These are phyloP conservation scores for Pseudocercospora crystallina DNA, from an alignment of 2,329 filamentous ascomycete genomes.

Conservation along the genomic window DNA sequence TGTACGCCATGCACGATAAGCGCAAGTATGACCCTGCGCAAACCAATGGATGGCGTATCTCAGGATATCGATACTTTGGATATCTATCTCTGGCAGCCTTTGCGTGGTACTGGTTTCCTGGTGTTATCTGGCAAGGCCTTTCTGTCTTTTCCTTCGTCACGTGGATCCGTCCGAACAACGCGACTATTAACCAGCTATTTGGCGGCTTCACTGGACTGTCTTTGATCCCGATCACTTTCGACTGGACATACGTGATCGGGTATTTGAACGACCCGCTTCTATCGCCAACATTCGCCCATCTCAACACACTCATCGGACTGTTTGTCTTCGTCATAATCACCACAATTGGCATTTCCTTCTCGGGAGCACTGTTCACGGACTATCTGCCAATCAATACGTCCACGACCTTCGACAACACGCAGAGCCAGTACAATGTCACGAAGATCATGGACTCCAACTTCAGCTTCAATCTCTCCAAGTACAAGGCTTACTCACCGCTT, in stretches of 20 bases:
- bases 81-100: slow-evolving; percentile 69
- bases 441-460: slow-evolving; percentile 77
- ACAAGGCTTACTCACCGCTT: slow-evolving; percentile 77
- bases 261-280: slow-evolving; percentile 22
- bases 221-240: slow-evolving; percentile 80
- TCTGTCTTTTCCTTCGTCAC: slow-evolving; percentile 88
- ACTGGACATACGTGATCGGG: slow-evolving; percentile 68
- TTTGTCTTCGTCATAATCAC: slow-evolving; percentile 66
- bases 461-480: slow-evolving; percentile 73
- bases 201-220: slow-evolving; percentile 82
- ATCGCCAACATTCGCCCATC: slow-evolving; percentile 79
- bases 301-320: slow-evolving; percentile 47
- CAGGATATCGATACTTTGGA: slow-evolving; percentile 80
- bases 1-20: slow-evolving; percentile 78
- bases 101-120: slow-evolving; percentile 82
- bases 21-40: slow-evolving; percentile 60
- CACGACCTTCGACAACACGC: slow-evolving; percentile 81
- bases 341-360: slow-evolving; percentile 73
- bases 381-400: slow-evolving; percentile 85
- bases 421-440: slow-evolving; percentile 75
- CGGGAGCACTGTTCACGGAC: slow-evolving; percentile 74
- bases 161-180: slow-evolving; percentile 82
- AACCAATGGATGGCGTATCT: slow-evolving; percentile 75
- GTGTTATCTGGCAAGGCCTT: slow-evolving; percentile 76
- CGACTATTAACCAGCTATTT: slow-evolving; percentile 80